A percentile compares a stretch with the other conserved stretches of the same genome.
Evolutionary conservation across 176 grass and related monocot genomes (phyloP).

Genomic region (Musa schizocarpa): DNA sequence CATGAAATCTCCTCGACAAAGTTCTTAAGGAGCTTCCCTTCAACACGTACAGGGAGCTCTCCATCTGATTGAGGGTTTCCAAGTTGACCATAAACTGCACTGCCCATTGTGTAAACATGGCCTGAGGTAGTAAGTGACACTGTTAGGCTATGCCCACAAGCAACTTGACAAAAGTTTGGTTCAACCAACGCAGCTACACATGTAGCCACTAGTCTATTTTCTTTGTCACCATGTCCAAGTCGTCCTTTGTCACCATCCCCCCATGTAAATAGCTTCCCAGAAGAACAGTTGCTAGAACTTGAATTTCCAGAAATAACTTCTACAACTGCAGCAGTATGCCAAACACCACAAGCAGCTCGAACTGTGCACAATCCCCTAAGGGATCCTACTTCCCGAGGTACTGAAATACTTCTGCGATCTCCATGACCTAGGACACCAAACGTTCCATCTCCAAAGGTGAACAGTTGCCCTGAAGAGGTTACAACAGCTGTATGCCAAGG

Average conservation of each 20-base stretch:
- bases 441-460: slow-evolving; percentile 61
- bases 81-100: slow-evolving; percentile 62
- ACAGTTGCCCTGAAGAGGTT: slow-evolving; percentile 45
- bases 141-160: slow-evolving; percentile 52
- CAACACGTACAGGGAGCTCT: slow-evolving; percentile 35
- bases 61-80: slow-evolving; percentile 49
- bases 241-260: too few relatives aligned
- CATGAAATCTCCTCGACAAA: slow-evolving; percentile 56
- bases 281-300: background rate
- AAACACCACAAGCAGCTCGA: slow-evolving; percentile 52
- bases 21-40: slow-evolving; percentile 48
- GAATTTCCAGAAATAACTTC: slow-evolving; percentile 55
- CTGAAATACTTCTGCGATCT: slow-evolving; percentile 37
- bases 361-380: slow-evolving; percentile 44
- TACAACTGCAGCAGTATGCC: slow-evolving; percentile 60
- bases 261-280: too few relatives aligned
- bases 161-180: slow-evolving; percentile 57
- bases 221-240: too few relatives aligned
- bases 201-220: too few relatives aligned
- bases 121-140: slow-evolving; percentile 52
- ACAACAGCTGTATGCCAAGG: slow-evolving; percentile 61
- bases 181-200: slow-evolving; percentile 34
- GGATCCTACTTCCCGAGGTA: slow-evolving; percentile 54
- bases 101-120: slow-evolving; percentile 62
- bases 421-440: slow-evolving; percentile 61